Conservation (phyloP, 805 yeast species). For the Metschnikowia matae region DNA sequence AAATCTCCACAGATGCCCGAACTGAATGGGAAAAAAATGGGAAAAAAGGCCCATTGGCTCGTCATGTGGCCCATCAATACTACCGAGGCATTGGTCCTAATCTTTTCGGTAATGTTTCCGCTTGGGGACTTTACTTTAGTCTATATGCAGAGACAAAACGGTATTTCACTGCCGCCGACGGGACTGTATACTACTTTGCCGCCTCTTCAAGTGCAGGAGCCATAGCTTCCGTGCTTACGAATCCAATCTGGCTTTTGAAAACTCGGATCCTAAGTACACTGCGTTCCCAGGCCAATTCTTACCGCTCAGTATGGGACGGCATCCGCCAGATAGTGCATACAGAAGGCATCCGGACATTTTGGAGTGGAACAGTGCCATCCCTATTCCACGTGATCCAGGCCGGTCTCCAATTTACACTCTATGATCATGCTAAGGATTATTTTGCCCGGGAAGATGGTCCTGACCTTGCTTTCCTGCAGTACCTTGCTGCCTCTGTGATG, state of each 20-base stretch:
- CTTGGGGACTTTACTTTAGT: constrained; percentile 88
- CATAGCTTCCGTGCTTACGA: constrained; percentile 71
- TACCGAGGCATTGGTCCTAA: constrained; percentile 83
- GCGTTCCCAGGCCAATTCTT: constrained; percentile 44
- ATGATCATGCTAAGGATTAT: constrained; percentile 65
- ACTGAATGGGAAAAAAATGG: constrained; percentile 6
- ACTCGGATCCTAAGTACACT: constrained; percentile 75
- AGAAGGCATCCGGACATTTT: constrained; percentile 62
- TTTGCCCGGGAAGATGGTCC: constrained; percentile 6
- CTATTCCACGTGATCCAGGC: constrained; percentile 84
- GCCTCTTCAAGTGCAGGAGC: constrained; percentile 59
- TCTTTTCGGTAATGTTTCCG: constrained; percentile 73
- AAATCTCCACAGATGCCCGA: constrained; percentile 20
- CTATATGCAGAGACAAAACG: constrained; percentile 62
- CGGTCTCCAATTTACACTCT: constrained; percentile 80
- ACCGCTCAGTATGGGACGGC: constrained; percentile 57
- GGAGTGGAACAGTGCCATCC: constrained; percentile 74
- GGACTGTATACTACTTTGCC: constrained; percentile 29
- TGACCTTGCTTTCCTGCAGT: constrained; percentile 49
- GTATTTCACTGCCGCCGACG: constrained; percentile 10
- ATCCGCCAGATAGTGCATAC: constrained; percentile 39
- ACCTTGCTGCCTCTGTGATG: constrained; percentile 58
- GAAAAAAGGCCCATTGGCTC: constrained; percentile 1
- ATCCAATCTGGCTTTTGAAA: constrained; percentile 94
- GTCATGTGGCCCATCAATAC: constrained; percentile 17